These are phyloP conservation scores for Dunaliella primolecta DNA, from an alignment of 139 green algal species.

Conservation along the genomic window DNA sequence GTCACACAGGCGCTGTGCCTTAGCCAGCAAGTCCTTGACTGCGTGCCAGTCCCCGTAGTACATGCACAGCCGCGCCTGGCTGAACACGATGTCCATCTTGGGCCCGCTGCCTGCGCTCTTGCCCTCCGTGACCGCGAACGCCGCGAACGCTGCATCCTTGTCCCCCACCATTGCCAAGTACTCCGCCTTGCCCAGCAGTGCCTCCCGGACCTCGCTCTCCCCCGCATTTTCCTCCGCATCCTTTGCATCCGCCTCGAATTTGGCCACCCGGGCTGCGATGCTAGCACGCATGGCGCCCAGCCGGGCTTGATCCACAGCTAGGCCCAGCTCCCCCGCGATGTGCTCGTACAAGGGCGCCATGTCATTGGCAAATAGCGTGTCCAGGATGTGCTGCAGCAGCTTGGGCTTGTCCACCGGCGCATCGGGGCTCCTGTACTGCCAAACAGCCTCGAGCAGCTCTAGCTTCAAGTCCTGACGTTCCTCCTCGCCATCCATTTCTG, in stretches of 20 bases:
- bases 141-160: conserved; percentile 62
- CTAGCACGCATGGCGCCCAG: conserved; percentile 55
- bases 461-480: background rate
- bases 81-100: conserved; percentile 95
- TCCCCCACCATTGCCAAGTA: conserved; percentile 81
- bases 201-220: conserved; percentile 93
- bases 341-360: conserved; percentile 71
- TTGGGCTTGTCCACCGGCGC: background rate
- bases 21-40: conserved; percentile 68
- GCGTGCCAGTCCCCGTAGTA: conserved; percentile 70
- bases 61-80: conserved; percentile 80
- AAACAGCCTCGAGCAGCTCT: background rate
- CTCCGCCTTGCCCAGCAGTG: conserved; percentile 81
- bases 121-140: conserved; percentile 69
- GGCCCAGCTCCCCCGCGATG: conserved; percentile 65
- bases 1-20: conserved; percentile 72
- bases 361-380: conserved; percentile 24
- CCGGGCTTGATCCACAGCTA: conserved; percentile 47
- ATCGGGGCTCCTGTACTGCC: background rate
- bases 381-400: background rate
- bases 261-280: conserved; percentile 52
- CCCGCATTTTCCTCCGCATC: conserved; percentile 88
- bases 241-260: conserved; percentile 74
- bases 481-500: background rate
- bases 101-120: conserved; percentile 88